A percentile compares a stretch with the other conserved stretches of the same genome.
These are phyloP conservation scores for Leucocoprinus sp. DNA, from an alignment of 768 basidiomycete genomes.

Conservation along the genomic window DNA sequence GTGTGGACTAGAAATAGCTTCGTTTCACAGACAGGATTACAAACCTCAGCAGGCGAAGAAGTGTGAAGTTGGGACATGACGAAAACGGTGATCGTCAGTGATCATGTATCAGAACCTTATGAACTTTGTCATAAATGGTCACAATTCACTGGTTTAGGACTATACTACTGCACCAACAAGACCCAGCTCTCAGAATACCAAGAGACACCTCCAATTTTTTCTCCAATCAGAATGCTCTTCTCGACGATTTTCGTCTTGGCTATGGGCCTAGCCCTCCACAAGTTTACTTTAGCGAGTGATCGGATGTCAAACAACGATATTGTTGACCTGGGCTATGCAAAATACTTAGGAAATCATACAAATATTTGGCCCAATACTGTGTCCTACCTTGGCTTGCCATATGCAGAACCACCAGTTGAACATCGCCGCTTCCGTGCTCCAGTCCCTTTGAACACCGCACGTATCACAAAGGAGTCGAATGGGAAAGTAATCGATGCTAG, in stretches of 20 bases:
- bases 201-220: neutral
- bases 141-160: neutral
- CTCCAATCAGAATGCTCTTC: neutral
- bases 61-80: neutral
- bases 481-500: constrained; percentile 43
- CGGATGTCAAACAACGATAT: constrained; percentile 16
- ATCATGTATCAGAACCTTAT: neutral
- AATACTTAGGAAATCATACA: constrained; percentile 45
- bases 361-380: constrained; percentile 37
- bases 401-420: constrained; percentile 50
- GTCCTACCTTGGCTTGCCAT: constrained; percentile 51
- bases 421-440: constrained; percentile 45
- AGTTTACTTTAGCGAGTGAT: neutral
- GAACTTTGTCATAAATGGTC: no score
- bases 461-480: constrained; percentile 26
- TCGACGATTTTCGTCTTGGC: constrained; percentile 5
- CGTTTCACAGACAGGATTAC: neutral
- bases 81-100: neutral
- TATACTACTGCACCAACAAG: neutral
- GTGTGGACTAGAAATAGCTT: neutral
- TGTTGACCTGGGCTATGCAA: constrained; percentile 52
- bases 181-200: neutral
- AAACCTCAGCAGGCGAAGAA: neutral
- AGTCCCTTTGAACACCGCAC: constrained; percentile 40
- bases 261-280: neutral